Base-by-base conservation (phyloP, 179 eudicot species). In the Heliamphora pulchella region DNA sequence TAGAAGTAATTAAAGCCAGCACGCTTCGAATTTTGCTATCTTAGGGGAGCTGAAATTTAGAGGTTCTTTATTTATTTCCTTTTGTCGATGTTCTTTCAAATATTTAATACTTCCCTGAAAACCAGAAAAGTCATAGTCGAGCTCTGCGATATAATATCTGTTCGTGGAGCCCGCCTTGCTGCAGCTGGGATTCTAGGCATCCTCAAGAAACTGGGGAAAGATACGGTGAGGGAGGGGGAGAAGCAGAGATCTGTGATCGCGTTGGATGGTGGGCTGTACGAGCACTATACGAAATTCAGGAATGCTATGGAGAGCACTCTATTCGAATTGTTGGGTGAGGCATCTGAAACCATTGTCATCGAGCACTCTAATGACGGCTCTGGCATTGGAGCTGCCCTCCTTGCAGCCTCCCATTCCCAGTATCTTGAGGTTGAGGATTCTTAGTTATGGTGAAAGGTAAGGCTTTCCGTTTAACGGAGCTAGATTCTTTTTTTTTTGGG, bases 121-220 rank as follows among this genome's bases (percentile, higher is more conserved):
- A 84, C 82, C 73, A 87, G 98, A 83, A 95, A 89, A 85, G 86
- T 90, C 18, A 62, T 91, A 44, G 94, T 93, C 4, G 89, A 88
- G 82, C 51, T 93, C 10, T 93, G 97, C 66, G 97, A 93, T 80
- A 85, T 91, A 11, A 88, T 93, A 0, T 89, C 97, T 17, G 78
- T 87, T 54, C 97, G 98, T 66, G 98, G 95, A 51, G 98, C 97
- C 59, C 91, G 98, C 66, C 90, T 95, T 8, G 80, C 98, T 4
- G 97, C 98, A 2, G 98, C 98, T 43, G 98, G 98, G 51, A 89
- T 95, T 61, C 71, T 91, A 1, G 98, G 97, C 46, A 88, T 95
- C 73, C 84, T 95, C 50, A 95, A 93, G 86, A 95, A 95, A 81
- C 80, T 91, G 7, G 97, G 91, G 4, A 88, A 88, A 72, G 98